Percentiles rank a stretch among this genome's conserved stretches.
phyloP scores from a whole-genome alignment of 176 grass and related monocot species.

The Puya raimondii region DNA sequence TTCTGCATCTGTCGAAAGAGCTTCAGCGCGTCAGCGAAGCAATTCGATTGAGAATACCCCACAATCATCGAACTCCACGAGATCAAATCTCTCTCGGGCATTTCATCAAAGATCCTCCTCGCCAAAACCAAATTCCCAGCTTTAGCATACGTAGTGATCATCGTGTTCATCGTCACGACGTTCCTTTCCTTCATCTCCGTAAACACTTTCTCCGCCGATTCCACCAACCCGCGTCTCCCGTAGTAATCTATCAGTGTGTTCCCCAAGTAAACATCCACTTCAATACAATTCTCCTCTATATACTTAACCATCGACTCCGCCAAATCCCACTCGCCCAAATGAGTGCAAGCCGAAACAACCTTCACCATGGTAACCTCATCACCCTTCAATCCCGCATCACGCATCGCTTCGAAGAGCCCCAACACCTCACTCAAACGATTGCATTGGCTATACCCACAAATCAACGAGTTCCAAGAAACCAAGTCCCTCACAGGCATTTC shows the following conservation, averaged over 20 bases:
- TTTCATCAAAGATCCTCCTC: constrained; percentile 39
- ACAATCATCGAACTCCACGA: constrained; percentile 54
- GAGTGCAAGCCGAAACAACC: constrained; percentile 43
- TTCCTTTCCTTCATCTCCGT: constrained; percentile 38
- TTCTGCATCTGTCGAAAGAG: constrained; percentile 46
- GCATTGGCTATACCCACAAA: constrained; percentile 28
- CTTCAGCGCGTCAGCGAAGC: constrained; percentile 36
- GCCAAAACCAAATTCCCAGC: constrained; percentile 29
- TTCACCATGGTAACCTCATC: constrained; percentile 49
- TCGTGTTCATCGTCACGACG: constrained; percentile 27
- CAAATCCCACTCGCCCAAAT: constrained; percentile 37
- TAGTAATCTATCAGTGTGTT: constrained; percentile 46
- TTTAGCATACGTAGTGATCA: constrained; percentile 45
- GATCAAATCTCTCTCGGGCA: constrained; percentile 39
- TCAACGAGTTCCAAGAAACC: constrained; percentile 46
- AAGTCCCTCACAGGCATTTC: constrained; percentile 42
- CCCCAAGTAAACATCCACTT: constrained; percentile 47
- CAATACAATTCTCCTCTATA: constrained; percentile 30
- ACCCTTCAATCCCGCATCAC: constrained; percentile 28
- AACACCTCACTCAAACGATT: constrained; percentile 24
- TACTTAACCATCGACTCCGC: constrained; percentile 34
- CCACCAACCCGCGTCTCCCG: constrained; percentile 20
- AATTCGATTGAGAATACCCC: constrained; percentile 32
- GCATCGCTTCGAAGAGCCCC: constrained; percentile 26
- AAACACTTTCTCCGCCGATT: constrained; percentile 33